Percentiles rank a stretch among this genome's conserved stretches.
Conservation (phyloP, 75 land plant genomes). For the Pinus tabuliformis region DNA sequence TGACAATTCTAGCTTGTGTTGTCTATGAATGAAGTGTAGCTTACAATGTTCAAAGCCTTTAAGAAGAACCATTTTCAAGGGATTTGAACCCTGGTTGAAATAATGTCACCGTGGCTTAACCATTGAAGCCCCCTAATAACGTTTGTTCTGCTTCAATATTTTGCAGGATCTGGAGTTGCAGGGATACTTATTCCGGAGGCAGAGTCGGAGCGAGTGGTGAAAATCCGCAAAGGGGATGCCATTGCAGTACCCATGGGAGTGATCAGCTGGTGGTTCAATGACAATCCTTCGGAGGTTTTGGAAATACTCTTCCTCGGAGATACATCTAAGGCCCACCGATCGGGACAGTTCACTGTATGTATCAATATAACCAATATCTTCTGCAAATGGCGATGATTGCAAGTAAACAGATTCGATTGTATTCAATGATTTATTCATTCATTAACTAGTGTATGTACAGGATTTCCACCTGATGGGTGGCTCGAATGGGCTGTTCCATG, state of each 20-base stretch:
- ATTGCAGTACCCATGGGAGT: constrained; percentile 66
- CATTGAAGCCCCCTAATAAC: too few species aligned
- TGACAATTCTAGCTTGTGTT: too few species aligned
- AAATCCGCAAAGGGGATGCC: constrained; percentile 45
- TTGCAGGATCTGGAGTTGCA: constrained; percentile 52
- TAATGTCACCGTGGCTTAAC: too few species aligned
- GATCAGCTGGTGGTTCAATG: constrained; percentile 72
- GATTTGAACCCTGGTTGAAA: too few species aligned
- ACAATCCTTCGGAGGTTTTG: constrained; percentile 36
- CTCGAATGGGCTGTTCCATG: constrained; percentile 56
- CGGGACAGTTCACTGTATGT: constrained; percentile 58
- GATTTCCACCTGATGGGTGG: constrained; percentile 50
- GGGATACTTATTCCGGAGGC: constrained; percentile 61
- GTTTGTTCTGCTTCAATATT: constrained; percentile 1
- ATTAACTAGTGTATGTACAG: constrained; percentile 5
- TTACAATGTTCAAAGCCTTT: too few species aligned
- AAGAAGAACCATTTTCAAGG: too few species aligned
- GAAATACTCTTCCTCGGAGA: constrained; percentile 63
- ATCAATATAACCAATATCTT: background rate
- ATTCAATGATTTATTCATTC: background rate
- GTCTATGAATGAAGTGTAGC: too few species aligned
- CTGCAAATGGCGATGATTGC: too few species aligned
- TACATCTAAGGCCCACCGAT: constrained; percentile 52
- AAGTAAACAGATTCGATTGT: background rate
- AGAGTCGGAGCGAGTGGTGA: constrained; percentile 48